phyloP scores from a whole-genome alignment of 148 eudicot species.

The Limonium bicolor region DNA sequence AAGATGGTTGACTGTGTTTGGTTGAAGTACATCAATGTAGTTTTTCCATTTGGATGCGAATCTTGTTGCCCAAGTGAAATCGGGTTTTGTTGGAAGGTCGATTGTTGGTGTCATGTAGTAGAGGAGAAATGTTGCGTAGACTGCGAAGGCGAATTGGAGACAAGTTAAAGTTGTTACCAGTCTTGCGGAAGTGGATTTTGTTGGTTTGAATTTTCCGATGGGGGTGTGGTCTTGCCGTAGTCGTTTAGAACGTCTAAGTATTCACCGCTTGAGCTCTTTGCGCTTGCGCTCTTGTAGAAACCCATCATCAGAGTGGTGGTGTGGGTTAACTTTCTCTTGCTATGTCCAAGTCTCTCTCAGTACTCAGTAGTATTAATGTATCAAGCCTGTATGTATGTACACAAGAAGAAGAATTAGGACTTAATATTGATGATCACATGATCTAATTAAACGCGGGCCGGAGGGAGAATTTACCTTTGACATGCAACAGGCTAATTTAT shows the following conservation, averaged over 20 bases:
- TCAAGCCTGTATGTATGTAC: too few species aligned
- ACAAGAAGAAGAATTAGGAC: too few species aligned
- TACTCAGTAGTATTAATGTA: too few species aligned
- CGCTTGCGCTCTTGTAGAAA: conserved; percentile 1
- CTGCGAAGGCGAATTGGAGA: conserved; percentile 69
- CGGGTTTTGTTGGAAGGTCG: conserved; percentile 64
- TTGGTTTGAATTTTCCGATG: conserved; percentile 25
- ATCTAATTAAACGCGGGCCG: too few species aligned
- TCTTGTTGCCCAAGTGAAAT: conserved; percentile 66
- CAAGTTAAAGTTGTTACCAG: conserved; percentile 77
- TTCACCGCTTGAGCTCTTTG: conserved; percentile 3
- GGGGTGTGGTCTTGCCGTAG: conserved; percentile 3
- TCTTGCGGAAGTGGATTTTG: conserved; percentile 31
- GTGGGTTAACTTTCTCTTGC: too few species aligned
- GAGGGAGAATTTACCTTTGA: too few species aligned
- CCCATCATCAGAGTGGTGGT: too few species aligned
- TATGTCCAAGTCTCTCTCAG: too few species aligned
- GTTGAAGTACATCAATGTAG: conserved; percentile 32
- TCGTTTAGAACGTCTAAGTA: conserved; percentile 3
- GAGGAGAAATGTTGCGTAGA: conserved; percentile 71
- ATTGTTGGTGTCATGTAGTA: conserved; percentile 82
- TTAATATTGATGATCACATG: too few species aligned
- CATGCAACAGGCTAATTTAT: too few species aligned
- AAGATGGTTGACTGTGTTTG: conserved; percentile 47
- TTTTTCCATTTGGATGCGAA: conserved; percentile 72